Evolutionary conservation across 257 asterid genomes (phyloP).

Genomic region (Solanum dulcamara): DNA sequence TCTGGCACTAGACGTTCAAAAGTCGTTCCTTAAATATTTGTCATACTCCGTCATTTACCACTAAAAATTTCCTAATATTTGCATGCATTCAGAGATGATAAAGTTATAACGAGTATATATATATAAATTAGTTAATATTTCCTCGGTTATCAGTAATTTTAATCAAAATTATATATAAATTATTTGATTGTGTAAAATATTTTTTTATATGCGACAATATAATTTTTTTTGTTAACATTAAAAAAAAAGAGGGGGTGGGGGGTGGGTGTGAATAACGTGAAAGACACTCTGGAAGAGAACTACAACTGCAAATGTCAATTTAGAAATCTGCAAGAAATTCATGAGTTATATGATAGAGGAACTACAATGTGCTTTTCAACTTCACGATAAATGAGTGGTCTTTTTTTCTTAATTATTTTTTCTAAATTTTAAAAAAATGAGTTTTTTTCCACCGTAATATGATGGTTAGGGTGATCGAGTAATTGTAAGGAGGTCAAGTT

Average conservation of each 20-base stretch:
- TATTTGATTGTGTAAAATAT: background rate
- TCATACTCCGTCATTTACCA: too few species aligned
- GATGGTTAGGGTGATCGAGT: background rate
- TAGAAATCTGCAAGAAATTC: conserved; percentile 26
- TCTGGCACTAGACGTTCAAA: background rate
- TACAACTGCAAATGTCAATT: conserved; percentile 5
- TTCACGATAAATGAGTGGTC: background rate
- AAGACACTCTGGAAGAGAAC: background rate
- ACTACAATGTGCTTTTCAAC: background rate
- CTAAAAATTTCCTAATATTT: too few species aligned
- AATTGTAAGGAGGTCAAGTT: background rate
- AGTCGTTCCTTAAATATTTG: background rate
- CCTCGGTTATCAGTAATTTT: too few species aligned
- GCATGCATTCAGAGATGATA: background rate
- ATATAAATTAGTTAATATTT: too few species aligned
- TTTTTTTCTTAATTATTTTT: background rate
- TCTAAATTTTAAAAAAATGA: background rate
- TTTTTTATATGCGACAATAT: background rate
- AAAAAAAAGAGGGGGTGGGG: background rate
- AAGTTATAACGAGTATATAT: background rate
- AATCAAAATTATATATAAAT: too few species aligned
- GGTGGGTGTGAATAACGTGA: conserved; percentile 26
- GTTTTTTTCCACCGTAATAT: background rate
- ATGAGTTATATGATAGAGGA: conserved; percentile 7
- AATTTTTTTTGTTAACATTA: background rate